A percentile compares a stretch with the other conserved stretches of the same genome.
Evolutionary conservation across 2,329 filamentous ascomycete species (phyloP).

Genomic region (Colletotrichum godetiae): DNA sequence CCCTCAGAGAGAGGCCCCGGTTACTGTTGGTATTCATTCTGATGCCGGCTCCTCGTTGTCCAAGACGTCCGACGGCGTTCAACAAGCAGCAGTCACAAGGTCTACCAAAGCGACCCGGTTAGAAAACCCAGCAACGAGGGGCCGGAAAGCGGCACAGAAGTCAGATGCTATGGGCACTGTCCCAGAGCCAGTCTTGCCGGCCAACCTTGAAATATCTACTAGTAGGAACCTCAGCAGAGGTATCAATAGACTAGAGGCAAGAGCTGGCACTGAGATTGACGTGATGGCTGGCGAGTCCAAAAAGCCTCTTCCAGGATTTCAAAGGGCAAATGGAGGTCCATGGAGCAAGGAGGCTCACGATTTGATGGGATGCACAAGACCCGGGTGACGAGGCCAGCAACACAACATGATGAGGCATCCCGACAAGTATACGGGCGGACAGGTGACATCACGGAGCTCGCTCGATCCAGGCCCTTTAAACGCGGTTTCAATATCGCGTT

Average conservation of each 20-base stretch:
- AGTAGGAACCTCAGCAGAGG: background rate
- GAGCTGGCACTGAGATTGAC: background rate
- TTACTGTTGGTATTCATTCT: background rate
- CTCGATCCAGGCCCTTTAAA: background rate
- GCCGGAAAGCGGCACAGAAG: constrained; percentile 63
- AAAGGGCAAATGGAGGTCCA: constrained; percentile 66
- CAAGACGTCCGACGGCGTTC: background rate
- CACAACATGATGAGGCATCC: background rate
- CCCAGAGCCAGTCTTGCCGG: constrained; percentile 54
- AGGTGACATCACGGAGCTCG: background rate
- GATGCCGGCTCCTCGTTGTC: background rate
- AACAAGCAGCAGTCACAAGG: background rate
- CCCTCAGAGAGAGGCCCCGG: background rate
- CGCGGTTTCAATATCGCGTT: background rate
- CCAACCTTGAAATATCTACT: background rate
- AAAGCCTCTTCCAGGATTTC: constrained; percentile 54
- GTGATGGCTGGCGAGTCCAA: background rate
- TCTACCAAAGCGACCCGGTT: background rate
- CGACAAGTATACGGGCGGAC: background rate
- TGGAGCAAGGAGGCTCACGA: constrained; percentile 79
- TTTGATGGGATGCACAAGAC: constrained; percentile 70
- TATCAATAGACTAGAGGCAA: background rate
- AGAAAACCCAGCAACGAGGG: constrained; percentile 62
- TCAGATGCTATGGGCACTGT: constrained; percentile 62
- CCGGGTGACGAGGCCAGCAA: constrained; percentile 43